Percentiles rank a stretch among this genome's conserved stretches.
Conservation (phyloP, 768 basidiomycete genomes). For the Russula compacta region DNA sequence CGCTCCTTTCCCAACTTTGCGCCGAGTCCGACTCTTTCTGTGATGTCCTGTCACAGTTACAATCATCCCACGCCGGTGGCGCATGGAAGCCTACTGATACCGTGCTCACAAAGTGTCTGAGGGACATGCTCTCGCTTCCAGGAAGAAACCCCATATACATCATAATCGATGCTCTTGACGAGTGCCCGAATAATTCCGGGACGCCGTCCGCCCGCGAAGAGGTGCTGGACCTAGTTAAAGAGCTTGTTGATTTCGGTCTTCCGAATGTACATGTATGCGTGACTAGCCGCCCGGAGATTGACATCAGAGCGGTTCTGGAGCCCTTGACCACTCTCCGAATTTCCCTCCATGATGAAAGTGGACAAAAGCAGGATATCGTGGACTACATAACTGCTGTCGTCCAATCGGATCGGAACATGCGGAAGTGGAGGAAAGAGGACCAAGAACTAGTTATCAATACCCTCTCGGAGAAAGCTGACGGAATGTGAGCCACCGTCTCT, state of each 20-base stretch:
- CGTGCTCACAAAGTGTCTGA: neutral
- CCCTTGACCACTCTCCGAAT: neutral
- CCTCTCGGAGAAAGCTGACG: neutral
- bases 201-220: neutral
- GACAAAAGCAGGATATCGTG: neutral
- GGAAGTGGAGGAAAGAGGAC: neutral
- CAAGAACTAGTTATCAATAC: neutral
- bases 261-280: neutral
- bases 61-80: neutral
- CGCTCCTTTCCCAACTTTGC: neutral
- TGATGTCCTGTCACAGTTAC: neutral
- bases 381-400: neutral
- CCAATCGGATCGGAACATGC: slow-evolving; percentile 1
- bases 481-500: neutral
- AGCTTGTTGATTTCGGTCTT: neutral
- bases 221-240: neutral
- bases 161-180: neutral
- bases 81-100: neutral
- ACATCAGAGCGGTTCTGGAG: neutral
- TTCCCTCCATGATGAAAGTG: neutral
- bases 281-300: slow-evolving; percentile 7
- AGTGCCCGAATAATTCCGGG: neutral
- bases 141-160: neutral
- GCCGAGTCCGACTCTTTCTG: neutral
- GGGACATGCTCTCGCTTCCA: neutral